Evolutionary conservation across 1,284 basidiomycete genomes (phyloP).

Genomic region (Cryptococcus amylolentus): DNA sequence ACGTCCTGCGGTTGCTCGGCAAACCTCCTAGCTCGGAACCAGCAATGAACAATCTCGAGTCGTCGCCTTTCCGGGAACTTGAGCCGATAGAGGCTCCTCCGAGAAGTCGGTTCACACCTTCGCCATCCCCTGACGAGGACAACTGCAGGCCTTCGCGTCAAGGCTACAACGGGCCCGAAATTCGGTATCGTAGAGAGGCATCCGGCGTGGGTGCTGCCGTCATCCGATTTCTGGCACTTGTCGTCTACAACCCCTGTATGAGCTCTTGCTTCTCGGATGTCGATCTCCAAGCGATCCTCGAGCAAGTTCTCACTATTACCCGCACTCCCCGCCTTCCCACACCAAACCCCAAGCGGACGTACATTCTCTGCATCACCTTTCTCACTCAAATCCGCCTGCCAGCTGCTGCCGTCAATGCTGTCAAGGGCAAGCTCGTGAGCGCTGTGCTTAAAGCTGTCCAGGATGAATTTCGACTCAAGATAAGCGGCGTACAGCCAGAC

Average conservation of each 20-base stretch:
- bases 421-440: conserved; percentile 38
- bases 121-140: conserved; percentile 8
- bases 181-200: conserved; percentile 45
- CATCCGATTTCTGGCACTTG: conserved; percentile 34
- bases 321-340: conserved; percentile 41
- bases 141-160: conserved; percentile 19
- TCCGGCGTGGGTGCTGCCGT: conserved; percentile 40
- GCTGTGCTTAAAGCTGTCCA: conserved; percentile 33
- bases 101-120: conserved; percentile 19
- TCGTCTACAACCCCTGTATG: conserved; percentile 30
- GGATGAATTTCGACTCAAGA: conserved; percentile 24
- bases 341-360: conserved; percentile 48
- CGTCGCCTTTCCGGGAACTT: conserved; percentile 34
- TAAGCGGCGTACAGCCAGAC: conserved; percentile 3
- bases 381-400: conserved; percentile 41
- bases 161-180: conserved; percentile 47
- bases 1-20: conserved; percentile 38
- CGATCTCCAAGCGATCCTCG: conserved; percentile 41
- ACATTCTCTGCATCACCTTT: conserved; percentile 41
- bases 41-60: conserved; percentile 8
- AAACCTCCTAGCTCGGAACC: conserved; percentile 32
- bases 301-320: conserved; percentile 42
- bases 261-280: conserved; percentile 37
- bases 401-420: conserved; percentile 21
- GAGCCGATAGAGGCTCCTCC: conserved; percentile 17